phyloP scores from a whole-genome alignment of 2,329 filamentous ascomycete species.

The Penicillium sumatraense region DNA sequence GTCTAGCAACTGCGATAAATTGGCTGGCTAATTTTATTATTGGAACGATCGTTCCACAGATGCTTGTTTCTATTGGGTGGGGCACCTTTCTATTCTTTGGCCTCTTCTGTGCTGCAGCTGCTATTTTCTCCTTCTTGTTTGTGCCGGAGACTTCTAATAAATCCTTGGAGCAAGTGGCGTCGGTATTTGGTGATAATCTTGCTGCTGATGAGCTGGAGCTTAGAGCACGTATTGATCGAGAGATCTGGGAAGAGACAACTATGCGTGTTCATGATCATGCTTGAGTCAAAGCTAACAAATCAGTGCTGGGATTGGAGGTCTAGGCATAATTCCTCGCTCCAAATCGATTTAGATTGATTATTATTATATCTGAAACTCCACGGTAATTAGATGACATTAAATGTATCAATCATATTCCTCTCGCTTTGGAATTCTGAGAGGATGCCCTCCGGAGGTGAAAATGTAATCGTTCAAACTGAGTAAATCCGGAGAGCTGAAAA shows the following conservation, averaged over 20 bases:
- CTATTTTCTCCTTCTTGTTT: constrained; percentile 7
- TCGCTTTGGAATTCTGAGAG: constrained; percentile 45
- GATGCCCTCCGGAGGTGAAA: constrained; percentile 59
- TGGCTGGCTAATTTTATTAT: constrained; percentile 14
- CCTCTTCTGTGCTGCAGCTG: constrained; percentile 50
- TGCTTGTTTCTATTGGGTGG: constrained; percentile 50
- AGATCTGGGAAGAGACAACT: constrained; percentile 7
- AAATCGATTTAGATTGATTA: too few relatives aligned
- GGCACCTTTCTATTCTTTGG: constrained; percentile 61
- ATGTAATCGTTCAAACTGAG: constrained; percentile 65
- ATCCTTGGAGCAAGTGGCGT: constrained; percentile 9
- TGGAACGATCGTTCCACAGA: neutral
- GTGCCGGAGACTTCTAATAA: constrained; percentile 5
- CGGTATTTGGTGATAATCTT: constrained; percentile 8
- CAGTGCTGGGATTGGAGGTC: too few relatives aligned
- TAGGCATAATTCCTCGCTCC: too few relatives aligned
- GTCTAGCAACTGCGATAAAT: constrained; percentile 14
- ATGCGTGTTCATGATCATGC: neutral
- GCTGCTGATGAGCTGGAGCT: constrained; percentile 3
- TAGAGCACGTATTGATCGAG: constrained; percentile 2
- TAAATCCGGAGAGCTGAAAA: constrained; percentile 72
- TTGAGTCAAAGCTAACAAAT: neutral
- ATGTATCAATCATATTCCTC: neutral
- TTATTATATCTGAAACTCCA: too few relatives aligned
- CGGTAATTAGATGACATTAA: too few relatives aligned